Percentiles rank a stretch among this genome's conserved stretches.
Evolutionary conservation across 164 flowering plant species (phyloP).

Genomic region (Nelumbo lutea): DNA sequence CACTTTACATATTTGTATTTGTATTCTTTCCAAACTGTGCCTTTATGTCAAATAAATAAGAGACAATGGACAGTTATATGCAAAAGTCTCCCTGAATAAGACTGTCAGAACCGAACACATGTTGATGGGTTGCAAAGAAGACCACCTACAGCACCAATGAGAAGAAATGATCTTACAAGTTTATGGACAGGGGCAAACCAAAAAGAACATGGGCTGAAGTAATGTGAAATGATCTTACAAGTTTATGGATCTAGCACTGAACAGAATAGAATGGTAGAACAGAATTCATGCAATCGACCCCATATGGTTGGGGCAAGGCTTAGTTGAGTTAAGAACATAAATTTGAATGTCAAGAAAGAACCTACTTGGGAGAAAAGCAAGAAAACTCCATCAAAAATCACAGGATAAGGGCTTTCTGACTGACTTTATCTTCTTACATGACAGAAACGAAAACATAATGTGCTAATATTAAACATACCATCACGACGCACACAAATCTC

Average conservation of each 20-base stretch:
- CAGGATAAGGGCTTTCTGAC: neutral
- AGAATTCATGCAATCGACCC: too few relatives aligned
- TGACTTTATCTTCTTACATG: neutral
- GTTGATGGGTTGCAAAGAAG: too few relatives aligned
- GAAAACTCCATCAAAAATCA: neutral
- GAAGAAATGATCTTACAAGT: neutral
- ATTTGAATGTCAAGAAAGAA: neutral
- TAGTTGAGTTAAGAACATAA: neutral
- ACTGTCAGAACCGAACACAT: too few relatives aligned
- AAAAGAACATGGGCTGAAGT: too few relatives aligned
- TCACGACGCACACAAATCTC: conserved; percentile 90
- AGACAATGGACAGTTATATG: too few relatives aligned
- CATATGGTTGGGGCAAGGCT: neutral
- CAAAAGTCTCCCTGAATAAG: too few relatives aligned
- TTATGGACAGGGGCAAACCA: neutral
- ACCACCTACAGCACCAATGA: too few relatives aligned
- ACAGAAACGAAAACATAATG: neutral
- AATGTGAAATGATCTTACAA: neutral
- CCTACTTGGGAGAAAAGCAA: neutral
- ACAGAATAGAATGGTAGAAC: neutral
- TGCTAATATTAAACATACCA: conserved; percentile 42
- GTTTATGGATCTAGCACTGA: neutral
- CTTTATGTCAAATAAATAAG: too few relatives aligned
- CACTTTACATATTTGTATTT: too few relatives aligned
- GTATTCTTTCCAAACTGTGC: too few relatives aligned